Percentiles rank a stretch among this genome's conserved stretches.
Conservation (phyloP, 768 basidiomycete species). For the Tephrocybe sp. region DNA sequence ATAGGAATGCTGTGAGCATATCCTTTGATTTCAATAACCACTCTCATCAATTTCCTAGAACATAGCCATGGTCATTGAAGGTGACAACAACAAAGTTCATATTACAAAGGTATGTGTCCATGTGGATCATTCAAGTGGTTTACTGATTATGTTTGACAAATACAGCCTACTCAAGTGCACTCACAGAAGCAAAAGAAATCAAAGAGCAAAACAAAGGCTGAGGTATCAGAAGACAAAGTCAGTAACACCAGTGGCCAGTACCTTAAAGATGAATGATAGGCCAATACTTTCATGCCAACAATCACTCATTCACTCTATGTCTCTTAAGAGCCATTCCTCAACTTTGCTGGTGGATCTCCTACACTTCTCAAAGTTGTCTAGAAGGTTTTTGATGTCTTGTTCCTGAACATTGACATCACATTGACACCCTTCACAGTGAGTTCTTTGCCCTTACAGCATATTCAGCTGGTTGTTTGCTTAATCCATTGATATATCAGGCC, state of each 20-base stretch:
- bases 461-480: not conserved
- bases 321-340: slow-evolving; percentile 16
- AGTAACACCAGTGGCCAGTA: not conserved
- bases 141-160: too few species aligned
- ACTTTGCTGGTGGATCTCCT: slow-evolving; percentile 11
- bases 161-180: too few species aligned
- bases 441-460: not conserved
- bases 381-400: slow-evolving; percentile 11
- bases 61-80: not conserved
- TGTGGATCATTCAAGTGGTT: too few species aligned
- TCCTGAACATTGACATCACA: slow-evolving; percentile 9
- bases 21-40: not conserved
- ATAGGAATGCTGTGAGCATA: not conserved
- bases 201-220: too few species aligned
- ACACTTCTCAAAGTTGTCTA: slow-evolving; percentile 14
- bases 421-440: not conserved
- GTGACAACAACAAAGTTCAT: too few species aligned
- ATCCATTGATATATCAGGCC: slow-evolving; percentile 1
- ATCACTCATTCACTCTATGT: slow-evolving; percentile 20
- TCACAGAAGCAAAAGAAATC: not conserved
- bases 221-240: not conserved
- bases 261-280: slow-evolving; percentile 14
- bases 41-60: not conserved
- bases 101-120: too few species aligned
- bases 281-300: slow-evolving; percentile 17